A percentile compares a stretch with the other conserved stretches of the same genome.
Evolutionary conservation across 306 rosid genomes (phyloP).

Genomic region (Fagus crenata): DNA sequence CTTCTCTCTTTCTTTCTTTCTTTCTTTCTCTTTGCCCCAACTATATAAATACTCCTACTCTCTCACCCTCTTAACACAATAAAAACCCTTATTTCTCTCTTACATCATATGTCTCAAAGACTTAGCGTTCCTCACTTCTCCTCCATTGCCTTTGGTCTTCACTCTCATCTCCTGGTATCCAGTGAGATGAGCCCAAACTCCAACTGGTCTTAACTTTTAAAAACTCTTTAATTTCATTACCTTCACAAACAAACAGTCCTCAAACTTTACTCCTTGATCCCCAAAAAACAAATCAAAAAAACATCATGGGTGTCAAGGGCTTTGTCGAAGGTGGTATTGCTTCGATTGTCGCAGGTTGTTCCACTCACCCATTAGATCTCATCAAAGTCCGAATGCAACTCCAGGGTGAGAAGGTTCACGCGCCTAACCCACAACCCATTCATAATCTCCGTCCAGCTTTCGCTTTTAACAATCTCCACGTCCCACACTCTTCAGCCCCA

Average conservation of each 20-base stretch:
- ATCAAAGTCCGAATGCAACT: slow-evolving; percentile 92
- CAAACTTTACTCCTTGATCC: too few species aligned
- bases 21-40: background rate
- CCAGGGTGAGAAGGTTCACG: slow-evolving; percentile 50
- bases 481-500: slow-evolving; percentile 10
- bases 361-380: slow-evolving; percentile 70
- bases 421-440: slow-evolving; percentile 28
- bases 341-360: slow-evolving; percentile 60
- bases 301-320: slow-evolving; percentile 42
- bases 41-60: background rate
- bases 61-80: background rate
- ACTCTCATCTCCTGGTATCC: slow-evolving; percentile 37
- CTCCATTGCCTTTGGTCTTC: slow-evolving; percentile 45
- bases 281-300: too few species aligned
- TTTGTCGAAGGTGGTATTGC: slow-evolving; percentile 66
- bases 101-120: slow-evolving; percentile 46
- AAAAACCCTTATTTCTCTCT: background rate
- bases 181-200: slow-evolving; percentile 31
- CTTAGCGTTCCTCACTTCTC: slow-evolving; percentile 48
- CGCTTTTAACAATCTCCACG: slow-evolving; percentile 35
- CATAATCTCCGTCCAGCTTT: slow-evolving; percentile 59
- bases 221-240: background rate
- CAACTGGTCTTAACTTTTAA: slow-evolving; percentile 6
- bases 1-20: background rate
- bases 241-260: too few species aligned